phyloP scores from a whole-genome alignment of 257 asterid species.

The Nicotiana knightiana region DNA sequence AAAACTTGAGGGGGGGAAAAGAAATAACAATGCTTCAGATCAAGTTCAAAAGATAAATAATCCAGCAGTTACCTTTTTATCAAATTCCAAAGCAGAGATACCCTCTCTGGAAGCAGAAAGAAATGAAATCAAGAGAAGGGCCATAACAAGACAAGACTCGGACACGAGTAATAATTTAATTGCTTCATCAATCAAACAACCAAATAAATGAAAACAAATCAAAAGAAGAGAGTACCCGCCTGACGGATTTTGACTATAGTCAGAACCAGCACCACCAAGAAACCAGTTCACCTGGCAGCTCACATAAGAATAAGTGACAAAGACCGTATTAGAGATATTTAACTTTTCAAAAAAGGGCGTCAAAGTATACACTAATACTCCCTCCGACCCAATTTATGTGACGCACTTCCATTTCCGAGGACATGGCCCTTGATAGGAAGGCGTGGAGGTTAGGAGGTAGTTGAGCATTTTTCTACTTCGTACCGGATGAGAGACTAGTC shows the following conservation, averaged over 20 bases:
- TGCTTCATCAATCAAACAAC: background rate
- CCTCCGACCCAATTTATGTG: too few relatives aligned
- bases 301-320: background rate
- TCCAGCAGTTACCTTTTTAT: conserved; percentile 56
- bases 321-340: background rate
- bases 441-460: too few relatives aligned
- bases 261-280: background rate
- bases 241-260: background rate
- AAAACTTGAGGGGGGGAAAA: background rate
- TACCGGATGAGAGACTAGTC: too few relatives aligned
- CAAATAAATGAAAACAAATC: conserved; percentile 1
- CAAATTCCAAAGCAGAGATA: conserved; percentile 76
- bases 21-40: background rate
- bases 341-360: background rate
- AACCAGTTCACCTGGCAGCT: conserved; percentile 12
- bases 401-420: too few relatives aligned
- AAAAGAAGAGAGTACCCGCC: conserved; percentile 5
- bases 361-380: background rate
- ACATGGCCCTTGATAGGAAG: too few relatives aligned
- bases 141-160: background rate
- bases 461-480: too few relatives aligned
- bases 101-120: conserved; percentile 52
- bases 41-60: conserved; percentile 12
- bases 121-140: conserved; percentile 2
- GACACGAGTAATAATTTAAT: background rate